Percentiles rank a stretch among this genome's conserved stretches.
Conservation (phyloP, 768 basidiomycete species). For the Mycena indigotica region DNA sequence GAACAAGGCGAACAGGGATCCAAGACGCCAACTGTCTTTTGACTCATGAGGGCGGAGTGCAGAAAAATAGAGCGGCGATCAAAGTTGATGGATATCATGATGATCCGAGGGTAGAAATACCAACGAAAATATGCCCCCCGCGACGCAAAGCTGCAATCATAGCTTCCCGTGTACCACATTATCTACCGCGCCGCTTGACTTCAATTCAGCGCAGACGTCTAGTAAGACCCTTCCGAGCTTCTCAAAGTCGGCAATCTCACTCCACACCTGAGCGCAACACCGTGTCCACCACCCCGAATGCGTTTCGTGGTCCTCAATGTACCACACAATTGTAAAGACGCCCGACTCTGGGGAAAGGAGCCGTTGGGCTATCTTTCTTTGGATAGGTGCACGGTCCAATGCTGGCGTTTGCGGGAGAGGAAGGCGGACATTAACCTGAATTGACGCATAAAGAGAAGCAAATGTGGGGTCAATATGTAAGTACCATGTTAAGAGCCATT, state of each 20-base stretch:
- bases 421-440: not conserved
- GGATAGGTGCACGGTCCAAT: not conserved
- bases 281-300: conserved; percentile 47
- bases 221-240: conserved; percentile 40
- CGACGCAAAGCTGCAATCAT: too few relatives aligned
- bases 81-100: too few relatives aligned
- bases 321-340: not conserved
- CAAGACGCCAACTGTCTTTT: too few relatives aligned
- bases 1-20: too few relatives aligned
- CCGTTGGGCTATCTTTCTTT: not conserved
- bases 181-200: too few relatives aligned
- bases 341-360: not conserved
- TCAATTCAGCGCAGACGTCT: conserved; percentile 38
- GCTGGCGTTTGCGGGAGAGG: not conserved
- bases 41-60: too few relatives aligned
- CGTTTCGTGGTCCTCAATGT: not conserved
- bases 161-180: too few relatives aligned
- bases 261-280: conserved; percentile 50
- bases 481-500: conserved; percentile 75
- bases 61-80: too few relatives aligned
- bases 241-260: conserved; percentile 44
- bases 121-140: too few relatives aligned
- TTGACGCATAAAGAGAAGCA: not conserved
- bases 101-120: too few relatives aligned
- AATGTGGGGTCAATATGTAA: too few relatives aligned